A percentile compares a stretch with the other conserved stretches of the same genome.
Evolutionary conservation across 1,139 yeast species (phyloP).

Genomic region (Lodderomyces pseudojiufengensis): DNA sequence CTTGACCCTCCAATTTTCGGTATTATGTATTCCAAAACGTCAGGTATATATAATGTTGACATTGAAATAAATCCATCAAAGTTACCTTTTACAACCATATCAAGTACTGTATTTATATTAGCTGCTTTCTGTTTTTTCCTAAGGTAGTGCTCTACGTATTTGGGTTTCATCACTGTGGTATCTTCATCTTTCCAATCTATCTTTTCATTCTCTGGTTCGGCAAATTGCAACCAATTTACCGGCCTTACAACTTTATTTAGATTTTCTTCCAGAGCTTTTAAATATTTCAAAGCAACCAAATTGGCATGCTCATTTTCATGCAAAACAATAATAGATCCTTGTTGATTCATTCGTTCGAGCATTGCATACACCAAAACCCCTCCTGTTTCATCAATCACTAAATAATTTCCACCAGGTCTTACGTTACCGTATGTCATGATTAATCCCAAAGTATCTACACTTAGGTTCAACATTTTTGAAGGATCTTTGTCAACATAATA

Average conservation of each 20-base stretch:
- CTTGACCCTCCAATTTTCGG: constrained; percentile 80
- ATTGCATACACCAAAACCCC: constrained; percentile 80
- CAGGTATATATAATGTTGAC: constrained; percentile 66
- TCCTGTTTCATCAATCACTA: constrained; percentile 88
- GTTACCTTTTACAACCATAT: constrained; percentile 43
- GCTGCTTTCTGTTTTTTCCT: constrained; percentile 60
- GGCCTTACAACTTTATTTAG: constrained; percentile 58
- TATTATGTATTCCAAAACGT: constrained; percentile 59
- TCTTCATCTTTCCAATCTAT: constrained; percentile 49
- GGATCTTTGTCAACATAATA: constrained; percentile 73
- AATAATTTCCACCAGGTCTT: constrained; percentile 83
- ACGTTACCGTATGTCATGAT: constrained; percentile 75
- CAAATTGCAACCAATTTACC: constrained; percentile 73
- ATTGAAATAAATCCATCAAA: constrained; percentile 80
- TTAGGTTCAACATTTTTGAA: constrained; percentile 70
- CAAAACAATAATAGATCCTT: constrained; percentile 70
- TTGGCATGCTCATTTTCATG: constrained; percentile 96
- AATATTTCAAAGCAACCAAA: constrained; percentile 62
- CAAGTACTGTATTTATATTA: constrained; percentile 53
- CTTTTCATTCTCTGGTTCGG: constrained; percentile 67
- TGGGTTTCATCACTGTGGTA: constrained; percentile 53
- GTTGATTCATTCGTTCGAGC: constrained; percentile 85
- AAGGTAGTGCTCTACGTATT: constrained; percentile 64
- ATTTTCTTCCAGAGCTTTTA: constrained; percentile 49
- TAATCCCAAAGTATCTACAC: constrained; percentile 78